These are phyloP conservation scores for Hemerocallis citrina DNA, from an alignment of 106 monocot species.

Conservation along the genomic window DNA sequence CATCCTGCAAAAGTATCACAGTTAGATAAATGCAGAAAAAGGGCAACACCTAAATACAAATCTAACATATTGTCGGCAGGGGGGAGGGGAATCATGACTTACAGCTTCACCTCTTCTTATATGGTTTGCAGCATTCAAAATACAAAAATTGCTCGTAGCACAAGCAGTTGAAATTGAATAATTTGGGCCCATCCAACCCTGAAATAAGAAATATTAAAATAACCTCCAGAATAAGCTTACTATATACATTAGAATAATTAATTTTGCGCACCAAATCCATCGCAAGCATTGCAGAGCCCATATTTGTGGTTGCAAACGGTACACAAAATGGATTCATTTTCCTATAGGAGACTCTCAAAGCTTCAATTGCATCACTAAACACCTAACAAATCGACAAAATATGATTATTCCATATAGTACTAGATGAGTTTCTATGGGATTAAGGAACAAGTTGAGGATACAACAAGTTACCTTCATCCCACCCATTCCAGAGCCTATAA, in stretches of 20 bases:
- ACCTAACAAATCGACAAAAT: conserved; percentile 25
- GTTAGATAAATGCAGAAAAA: no score
- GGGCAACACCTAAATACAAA: not conserved
- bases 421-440: not conserved
- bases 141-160: conserved; percentile 71
- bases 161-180: conserved; percentile 72
- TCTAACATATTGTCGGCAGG: not conserved
- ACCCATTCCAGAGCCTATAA: conserved; percentile 69
- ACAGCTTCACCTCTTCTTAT: conserved; percentile 69
- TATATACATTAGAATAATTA: no score
- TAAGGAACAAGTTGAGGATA: not conserved
- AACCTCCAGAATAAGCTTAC: no score
- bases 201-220: no score
- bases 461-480: conserved; percentile 69
- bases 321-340: conserved; percentile 76
- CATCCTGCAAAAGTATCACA: conserved; percentile 31
- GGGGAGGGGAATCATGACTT: conserved; percentile 13
- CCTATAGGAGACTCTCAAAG: conserved; percentile 61
- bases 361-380: conserved; percentile 68
- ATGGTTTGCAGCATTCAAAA: conserved; percentile 67
- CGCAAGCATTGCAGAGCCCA: conserved; percentile 73
- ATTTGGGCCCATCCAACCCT: conserved; percentile 80
- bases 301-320: conserved; percentile 70
- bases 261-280: conserved; percentile 50
- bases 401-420: not conserved